Percentiles rank a stretch among this genome's conserved stretches.
Evolutionary conservation across 2,329 filamentous ascomycete species (phyloP).

Genomic region (Teratosphaeria zuluensis): DNA sequence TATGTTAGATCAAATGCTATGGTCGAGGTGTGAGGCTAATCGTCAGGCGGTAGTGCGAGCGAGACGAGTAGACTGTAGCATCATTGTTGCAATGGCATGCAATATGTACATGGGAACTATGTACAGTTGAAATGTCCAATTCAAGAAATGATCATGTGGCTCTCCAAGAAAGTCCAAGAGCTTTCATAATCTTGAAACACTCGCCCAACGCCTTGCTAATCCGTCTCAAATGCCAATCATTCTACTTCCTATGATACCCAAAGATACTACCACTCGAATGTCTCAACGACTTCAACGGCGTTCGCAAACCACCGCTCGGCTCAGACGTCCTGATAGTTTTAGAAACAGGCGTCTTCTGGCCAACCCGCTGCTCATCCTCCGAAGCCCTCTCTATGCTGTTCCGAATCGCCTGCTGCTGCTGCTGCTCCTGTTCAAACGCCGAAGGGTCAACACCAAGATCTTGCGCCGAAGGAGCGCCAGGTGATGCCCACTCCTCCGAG

Average conservation of each 20-base stretch:
- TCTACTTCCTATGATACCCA: constrained; percentile 1
- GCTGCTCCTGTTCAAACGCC: neutral
- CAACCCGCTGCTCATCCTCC: neutral
- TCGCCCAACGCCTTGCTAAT: neutral
- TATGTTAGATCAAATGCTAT: neutral
- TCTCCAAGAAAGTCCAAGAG: neutral
- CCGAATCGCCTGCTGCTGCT: neutral
- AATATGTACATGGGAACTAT: neutral
- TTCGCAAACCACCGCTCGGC: constrained; percentile 4
- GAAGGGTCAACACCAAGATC: constrained; percentile 8
- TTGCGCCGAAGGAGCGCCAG: neutral
- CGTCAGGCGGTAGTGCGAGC: neutral
- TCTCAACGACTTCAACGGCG: constrained; percentile 8
- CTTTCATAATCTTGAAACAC: neutral
- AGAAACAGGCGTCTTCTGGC: neutral
- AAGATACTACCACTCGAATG: constrained; percentile 19
- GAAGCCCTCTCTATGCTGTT: neutral
- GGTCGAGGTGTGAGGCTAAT: neutral
- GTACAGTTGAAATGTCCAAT: neutral
- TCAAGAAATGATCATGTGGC: too few relatives aligned
- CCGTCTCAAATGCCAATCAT: neutral
- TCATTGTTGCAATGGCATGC: neutral
- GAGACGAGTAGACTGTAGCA: neutral
- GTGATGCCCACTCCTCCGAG: constrained; percentile 4
- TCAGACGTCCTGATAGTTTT: neutral